Conservation (phyloP, 192 early-diverging fungal genomes). For the Coemansia sp. region DNA sequence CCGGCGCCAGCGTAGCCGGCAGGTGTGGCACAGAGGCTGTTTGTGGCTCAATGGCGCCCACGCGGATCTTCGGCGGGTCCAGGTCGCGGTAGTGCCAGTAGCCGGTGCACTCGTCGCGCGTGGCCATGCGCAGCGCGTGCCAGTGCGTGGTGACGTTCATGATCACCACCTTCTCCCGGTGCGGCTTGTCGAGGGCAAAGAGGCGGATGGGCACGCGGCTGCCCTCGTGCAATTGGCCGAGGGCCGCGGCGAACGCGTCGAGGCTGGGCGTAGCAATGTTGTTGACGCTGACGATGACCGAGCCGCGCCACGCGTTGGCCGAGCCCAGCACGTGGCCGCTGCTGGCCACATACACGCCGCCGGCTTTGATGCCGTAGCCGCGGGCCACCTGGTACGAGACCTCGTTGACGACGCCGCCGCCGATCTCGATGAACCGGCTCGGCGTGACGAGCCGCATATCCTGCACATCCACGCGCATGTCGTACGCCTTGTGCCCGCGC, state of each 20-base stretch:
- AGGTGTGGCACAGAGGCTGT: conserved; percentile 74
- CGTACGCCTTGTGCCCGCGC: conserved; percentile 56
- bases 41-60: conserved; percentile 38
- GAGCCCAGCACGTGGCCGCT: conserved; percentile 68
- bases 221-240: conserved; percentile 73
- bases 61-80: conserved; percentile 32
- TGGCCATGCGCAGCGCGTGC: conserved; percentile 76
- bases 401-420: conserved; percentile 82
- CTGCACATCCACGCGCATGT: conserved; percentile 57
- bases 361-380: conserved; percentile 66
- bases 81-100: conserved; percentile 76
- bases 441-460: conserved; percentile 81
- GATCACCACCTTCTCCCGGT: conserved; percentile 79
- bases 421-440: conserved; percentile 81
- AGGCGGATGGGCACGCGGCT: conserved; percentile 66
- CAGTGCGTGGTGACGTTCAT: conserved; percentile 89
- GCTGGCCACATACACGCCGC: conserved; percentile 84
- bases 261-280: conserved; percentile 69
- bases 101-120: conserved; percentile 76
- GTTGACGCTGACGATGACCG: conserved; percentile 73
- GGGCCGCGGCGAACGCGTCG: conserved; percentile 73
- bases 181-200: conserved; percentile 78
- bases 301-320: conserved; percentile 67
- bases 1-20: conserved; percentile 69
- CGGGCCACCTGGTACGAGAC: conserved; percentile 77